Conservation (phyloP, 75 land plant species). For the Larix kaempferi region DNA sequence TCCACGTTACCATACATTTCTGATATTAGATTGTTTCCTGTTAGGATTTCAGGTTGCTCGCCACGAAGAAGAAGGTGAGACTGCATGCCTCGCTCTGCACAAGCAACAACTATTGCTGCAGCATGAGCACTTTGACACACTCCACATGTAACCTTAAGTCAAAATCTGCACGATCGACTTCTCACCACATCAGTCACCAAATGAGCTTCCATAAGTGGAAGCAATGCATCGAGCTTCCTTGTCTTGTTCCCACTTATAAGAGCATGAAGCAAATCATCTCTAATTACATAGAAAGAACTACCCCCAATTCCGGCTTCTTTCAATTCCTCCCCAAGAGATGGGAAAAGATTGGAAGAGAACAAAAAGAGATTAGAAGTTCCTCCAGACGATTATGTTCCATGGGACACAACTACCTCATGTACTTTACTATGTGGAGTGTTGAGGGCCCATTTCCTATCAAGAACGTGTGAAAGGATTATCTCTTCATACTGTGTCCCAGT, state of each 20-base stretch:
- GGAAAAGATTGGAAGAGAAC: neutral
- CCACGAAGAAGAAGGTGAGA: constrained; percentile 87
- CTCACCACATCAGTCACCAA: constrained; percentile 84
- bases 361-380: neutral
- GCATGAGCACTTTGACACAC: constrained; percentile 99
- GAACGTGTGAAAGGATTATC: neutral
- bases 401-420: constrained; percentile 8
- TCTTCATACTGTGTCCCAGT: neutral
- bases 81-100: constrained; percentile 81
- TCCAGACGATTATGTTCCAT: neutral
- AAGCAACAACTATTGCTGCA: constrained; percentile 88
- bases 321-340: constrained; percentile 9
- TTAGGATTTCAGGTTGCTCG: constrained; percentile 66
- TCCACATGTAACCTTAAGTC: constrained; percentile 73
- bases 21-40: constrained; percentile 85
- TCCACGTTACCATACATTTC: constrained; percentile 70
- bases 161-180: constrained; percentile 10
- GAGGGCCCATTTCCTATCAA: constrained; percentile 12
- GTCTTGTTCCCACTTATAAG: constrained; percentile 57
- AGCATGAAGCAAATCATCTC: constrained; percentile 65
- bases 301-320: neutral
- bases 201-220: constrained; percentile 62
- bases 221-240: constrained; percentile 74
- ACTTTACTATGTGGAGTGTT: neutral
- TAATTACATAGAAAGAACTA: constrained; percentile 28